Evolutionary conservation across 2,329 filamentous ascomycete genomes (phyloP).

Genomic region (Aspergillus quadrilineatus): DNA sequence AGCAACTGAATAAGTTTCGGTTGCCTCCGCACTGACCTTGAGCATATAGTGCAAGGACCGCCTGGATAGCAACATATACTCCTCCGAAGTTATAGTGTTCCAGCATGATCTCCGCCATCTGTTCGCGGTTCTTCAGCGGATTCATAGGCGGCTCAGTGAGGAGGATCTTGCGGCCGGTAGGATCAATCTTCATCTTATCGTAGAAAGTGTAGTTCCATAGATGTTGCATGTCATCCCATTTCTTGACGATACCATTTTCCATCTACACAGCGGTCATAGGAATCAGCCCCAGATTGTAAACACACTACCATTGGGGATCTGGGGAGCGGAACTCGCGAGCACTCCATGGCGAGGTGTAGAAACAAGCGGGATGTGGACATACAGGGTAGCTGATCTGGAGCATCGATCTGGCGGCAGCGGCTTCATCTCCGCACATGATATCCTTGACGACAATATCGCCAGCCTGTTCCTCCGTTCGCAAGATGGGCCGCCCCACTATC

Average conservation of each 20-base stretch:
- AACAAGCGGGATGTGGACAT: slow-evolving; percentile 33
- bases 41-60: slow-evolving; percentile 91
- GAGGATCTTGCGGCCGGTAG: slow-evolving; percentile 90
- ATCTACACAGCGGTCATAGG: slow-evolving; percentile 56
- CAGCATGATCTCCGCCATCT: slow-evolving; percentile 99
- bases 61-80: slow-evolving; percentile 97
- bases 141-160: slow-evolving; percentile 98
- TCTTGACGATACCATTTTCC: slow-evolving; percentile 99
- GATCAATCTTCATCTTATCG: slow-evolving; percentile 93
- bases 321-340: slow-evolving; percentile 8
- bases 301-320: slow-evolving; percentile 15
- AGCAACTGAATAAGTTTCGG: not conserved
- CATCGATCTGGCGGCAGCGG: slow-evolving; percentile 91
- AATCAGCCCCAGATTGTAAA: slow-evolving; percentile 16
- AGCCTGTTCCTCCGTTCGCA: slow-evolving; percentile 90
- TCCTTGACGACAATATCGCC: slow-evolving; percentile 79
- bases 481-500: slow-evolving; percentile 95
- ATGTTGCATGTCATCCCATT: slow-evolving; percentile 99
- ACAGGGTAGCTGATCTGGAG: slow-evolving; percentile 96
- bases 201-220: slow-evolving; percentile 99
- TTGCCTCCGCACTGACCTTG: slow-evolving; percentile 65
- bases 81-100: slow-evolving; percentile 94
- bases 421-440: slow-evolving; percentile 99
- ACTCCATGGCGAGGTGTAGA: not conserved
- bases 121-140: slow-evolving; percentile 90